Conservation (phyloP, 345 rosid species). For the Pseudoturritis turrita region DNA sequence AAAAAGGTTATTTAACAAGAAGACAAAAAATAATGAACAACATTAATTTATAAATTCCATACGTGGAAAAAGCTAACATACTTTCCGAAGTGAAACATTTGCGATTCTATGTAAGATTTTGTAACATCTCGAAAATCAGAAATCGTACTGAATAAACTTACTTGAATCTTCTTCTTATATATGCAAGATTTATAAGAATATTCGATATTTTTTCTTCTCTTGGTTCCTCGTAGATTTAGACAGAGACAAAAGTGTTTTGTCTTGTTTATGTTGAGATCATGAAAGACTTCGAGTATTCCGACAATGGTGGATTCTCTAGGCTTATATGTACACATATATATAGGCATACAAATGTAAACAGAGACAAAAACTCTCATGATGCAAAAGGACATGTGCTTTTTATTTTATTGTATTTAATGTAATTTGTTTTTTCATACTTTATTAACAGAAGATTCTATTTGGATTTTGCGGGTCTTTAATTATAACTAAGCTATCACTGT, state of each 20-base stretch:
- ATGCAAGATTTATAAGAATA: slow-evolving; percentile 1
- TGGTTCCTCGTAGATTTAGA: slow-evolving; percentile 9
- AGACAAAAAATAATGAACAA: background rate
- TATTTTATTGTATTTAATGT: background rate
- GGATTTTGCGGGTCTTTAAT: slow-evolving; percentile 26
- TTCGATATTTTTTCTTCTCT: background rate
- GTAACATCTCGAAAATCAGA: background rate
- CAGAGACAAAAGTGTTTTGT: slow-evolving; percentile 29
- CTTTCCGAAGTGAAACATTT: slow-evolving; percentile 1
- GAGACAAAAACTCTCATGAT: slow-evolving; percentile 31
- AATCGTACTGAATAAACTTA: slow-evolving; percentile 11
- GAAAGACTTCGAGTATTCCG: slow-evolving; percentile 15
- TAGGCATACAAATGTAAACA: slow-evolving; percentile 22
- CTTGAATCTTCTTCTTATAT: slow-evolving; percentile 24
- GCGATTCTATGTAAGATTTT: background rate
- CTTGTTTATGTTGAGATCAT: slow-evolving; percentile 19
- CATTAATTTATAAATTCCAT: background rate
- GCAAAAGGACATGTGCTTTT: slow-evolving; percentile 27
- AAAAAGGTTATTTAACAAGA: background rate
- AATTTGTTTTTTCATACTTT: background rate
- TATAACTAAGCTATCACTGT: slow-evolving; percentile 36
- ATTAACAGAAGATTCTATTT: slow-evolving; percentile 25
- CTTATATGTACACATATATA: slow-evolving; percentile 22
- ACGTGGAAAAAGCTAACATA: slow-evolving; percentile 4
- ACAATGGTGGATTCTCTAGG: slow-evolving; percentile 26